Conservation (phyloP, 768 basidiomycete species). For the Sistotremastrum niveocremeum region DNA sequence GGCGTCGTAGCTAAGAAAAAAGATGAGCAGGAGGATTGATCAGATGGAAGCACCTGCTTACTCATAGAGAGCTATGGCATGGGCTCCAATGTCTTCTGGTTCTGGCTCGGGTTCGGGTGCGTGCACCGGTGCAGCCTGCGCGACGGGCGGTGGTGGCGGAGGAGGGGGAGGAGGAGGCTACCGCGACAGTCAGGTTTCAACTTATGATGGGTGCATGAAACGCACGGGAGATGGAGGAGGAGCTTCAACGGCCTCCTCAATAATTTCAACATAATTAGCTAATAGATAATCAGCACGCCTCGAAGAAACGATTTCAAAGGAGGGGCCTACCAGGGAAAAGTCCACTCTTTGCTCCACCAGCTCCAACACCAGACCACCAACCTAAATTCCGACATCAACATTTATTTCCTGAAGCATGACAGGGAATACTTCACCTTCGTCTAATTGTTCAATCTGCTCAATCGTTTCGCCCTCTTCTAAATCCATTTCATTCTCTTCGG, state of each 20-base stretch:
- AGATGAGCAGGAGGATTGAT: slow-evolving; percentile 2
- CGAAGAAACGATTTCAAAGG: too few relatives aligned
- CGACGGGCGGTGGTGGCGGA: slow-evolving; percentile 26
- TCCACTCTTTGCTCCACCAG: slow-evolving; percentile 53
- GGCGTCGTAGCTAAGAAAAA: slow-evolving; percentile 58
- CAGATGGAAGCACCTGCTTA: slow-evolving; percentile 22
- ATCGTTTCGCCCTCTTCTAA: slow-evolving; percentile 73
- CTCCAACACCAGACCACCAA: slow-evolving; percentile 80
- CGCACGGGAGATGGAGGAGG: slow-evolving; percentile 27
- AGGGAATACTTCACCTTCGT: slow-evolving; percentile 52
- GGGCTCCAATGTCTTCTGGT: slow-evolving; percentile 41
- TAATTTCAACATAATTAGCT: slow-evolving; percentile 82
- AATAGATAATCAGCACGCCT: neutral
- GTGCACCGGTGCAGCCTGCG: slow-evolving; percentile 33
- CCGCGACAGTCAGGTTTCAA: neutral
- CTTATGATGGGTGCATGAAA: too few relatives aligned
- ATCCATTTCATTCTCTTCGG: slow-evolving; percentile 78
- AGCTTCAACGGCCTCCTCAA: slow-evolving; percentile 34
- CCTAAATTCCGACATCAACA: slow-evolving; percentile 17
- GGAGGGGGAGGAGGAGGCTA: slow-evolving; percentile 24
- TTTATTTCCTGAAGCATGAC: neutral
- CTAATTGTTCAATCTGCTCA: slow-evolving; percentile 69
- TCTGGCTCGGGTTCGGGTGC: slow-evolving; percentile 32
- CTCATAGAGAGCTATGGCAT: slow-evolving; percentile 60
- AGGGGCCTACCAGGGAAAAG: slow-evolving; percentile 60